Evolutionary conservation across 2,329 filamentous ascomycete species (phyloP), one percentile per base, ranked within the genome.

Genomic region (Orbilia oligospora): DNA sequence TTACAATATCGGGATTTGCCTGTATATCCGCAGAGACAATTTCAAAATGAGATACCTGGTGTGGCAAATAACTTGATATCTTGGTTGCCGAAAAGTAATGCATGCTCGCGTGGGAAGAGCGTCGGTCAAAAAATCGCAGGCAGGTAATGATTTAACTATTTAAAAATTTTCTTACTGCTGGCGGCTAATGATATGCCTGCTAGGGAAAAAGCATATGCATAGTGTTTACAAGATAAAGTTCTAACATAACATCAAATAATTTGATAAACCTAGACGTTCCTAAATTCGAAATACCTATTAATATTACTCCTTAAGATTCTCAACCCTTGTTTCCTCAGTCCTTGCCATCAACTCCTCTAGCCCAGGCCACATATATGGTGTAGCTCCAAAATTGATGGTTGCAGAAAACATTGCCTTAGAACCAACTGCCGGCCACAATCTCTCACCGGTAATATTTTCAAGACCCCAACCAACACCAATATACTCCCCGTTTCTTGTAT

Each of bases 351-450:
- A 38, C 12, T 67, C 67, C 14, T 67, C 73, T 24, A 71, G 36
- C 6, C 73, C 67, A n/a, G 36, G 20, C 73, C 73, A 77, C 22
- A 41, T 20, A 22, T 71, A 77, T 9, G 58, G 49, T n/a, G 70
- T 64, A 5, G 56, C 38, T 8, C 73, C 73, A 63, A 77, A 77
- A 53, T 77, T 77, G 0, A 77, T 30, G 1, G 46, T 67, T 1
- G 67, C 73, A 16, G 65, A 27, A 56, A 67, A 77, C 36, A 41
- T 27, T 10, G 67, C 61, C 30, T 71, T 77, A 5, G 55, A 46
- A 30, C 73, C 73, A 27, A 77, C 44, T 2, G 67, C 73, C 22
- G 73, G 73, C 67, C 67, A 71, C 12, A 77, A 55, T 27, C 70
- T 58, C 14, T 71, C 73, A 16, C 66, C 22, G n/a, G 44, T 53